Conservation (phyloP, 2,329 filamentous ascomycete species). For the Fulvia fulva region DNA sequence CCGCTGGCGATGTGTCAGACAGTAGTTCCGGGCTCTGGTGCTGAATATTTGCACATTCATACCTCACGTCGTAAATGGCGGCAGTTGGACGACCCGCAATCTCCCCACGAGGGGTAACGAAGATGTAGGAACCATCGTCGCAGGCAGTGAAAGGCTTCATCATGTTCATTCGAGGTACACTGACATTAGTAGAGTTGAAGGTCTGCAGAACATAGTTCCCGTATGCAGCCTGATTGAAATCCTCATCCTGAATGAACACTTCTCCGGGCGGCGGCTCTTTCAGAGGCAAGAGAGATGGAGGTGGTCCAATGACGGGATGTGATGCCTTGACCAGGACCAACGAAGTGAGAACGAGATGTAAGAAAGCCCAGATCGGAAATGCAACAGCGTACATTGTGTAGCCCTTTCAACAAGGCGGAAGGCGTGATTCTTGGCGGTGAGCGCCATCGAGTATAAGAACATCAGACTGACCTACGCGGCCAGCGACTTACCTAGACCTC, state of each 20-base stretch:
- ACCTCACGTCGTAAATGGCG: constrained; percentile 17
- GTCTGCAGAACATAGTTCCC: constrained; percentile 34
- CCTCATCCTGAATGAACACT: constrained; percentile 15
- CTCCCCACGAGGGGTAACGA: constrained; percentile 25
- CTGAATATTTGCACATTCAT: neutral
- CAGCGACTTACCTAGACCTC: neutral
- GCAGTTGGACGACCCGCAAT: constrained; percentile 12
- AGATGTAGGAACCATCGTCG: constrained; percentile 28
- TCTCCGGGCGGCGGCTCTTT: constrained; percentile 12
- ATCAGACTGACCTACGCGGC: constrained; percentile 2
- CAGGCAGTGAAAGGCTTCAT: constrained; percentile 25
- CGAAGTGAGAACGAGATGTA: neutral
- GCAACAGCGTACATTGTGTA: neutral
- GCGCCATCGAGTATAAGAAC: constrained; percentile 1
- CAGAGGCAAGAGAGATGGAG: neutral
- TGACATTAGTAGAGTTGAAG: constrained; percentile 31
- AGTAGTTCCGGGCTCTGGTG: neutral
- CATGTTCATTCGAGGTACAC: constrained; percentile 31
- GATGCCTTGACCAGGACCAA: neutral
- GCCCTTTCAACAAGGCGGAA: neutral
- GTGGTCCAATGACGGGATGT: neutral
- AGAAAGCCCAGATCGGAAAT: neutral
- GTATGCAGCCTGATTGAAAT: constrained; percentile 35
- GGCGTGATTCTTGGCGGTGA: constrained; percentile 2
- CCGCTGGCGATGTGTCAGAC: constrained; percentile 11